Conservation (phyloP, 495 filamentous ascomycete genomes). For the Usnea hakonensis region DNA sequence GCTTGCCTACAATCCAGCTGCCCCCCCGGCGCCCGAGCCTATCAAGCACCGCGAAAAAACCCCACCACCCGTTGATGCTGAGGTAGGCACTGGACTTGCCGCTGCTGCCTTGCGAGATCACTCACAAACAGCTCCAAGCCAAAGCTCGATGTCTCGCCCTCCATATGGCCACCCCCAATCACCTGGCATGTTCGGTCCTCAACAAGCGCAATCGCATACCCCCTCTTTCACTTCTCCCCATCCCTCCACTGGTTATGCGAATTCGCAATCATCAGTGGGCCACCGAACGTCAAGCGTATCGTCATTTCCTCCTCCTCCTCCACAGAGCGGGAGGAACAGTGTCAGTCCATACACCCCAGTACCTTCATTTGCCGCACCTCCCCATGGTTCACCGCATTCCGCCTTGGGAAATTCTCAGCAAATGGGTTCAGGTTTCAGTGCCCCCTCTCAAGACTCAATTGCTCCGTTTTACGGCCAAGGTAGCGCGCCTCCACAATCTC, state of each 20-base stretch:
- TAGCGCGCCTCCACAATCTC: slow-evolving; percentile 20
- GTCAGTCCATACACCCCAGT: slow-evolving; percentile 19
- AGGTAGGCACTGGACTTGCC: slow-evolving; percentile 59
- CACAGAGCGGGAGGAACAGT: slow-evolving; percentile 16
- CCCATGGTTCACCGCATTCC: slow-evolving; percentile 32
- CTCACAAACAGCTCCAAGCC: slow-evolving; percentile 26
- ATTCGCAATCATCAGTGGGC: slow-evolving; percentile 22
- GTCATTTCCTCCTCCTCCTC: slow-evolving; percentile 33
- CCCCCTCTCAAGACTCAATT: slow-evolving; percentile 39
- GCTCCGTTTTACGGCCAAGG: slow-evolving; percentile 35
- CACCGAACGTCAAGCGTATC: slow-evolving; percentile 24
- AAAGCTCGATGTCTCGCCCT: slow-evolving; percentile 24
- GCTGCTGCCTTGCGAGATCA: slow-evolving; percentile 62
- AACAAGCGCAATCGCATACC: slow-evolving; percentile 26
- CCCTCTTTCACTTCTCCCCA: slow-evolving; percentile 32
- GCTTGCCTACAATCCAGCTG: slow-evolving; percentile 83
- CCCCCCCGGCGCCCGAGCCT: slow-evolving; percentile 75
- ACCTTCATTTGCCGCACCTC: slow-evolving; percentile 36
- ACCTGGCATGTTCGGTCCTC: slow-evolving; percentile 28
- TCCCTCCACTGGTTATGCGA: slow-evolving; percentile 31
- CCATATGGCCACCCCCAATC: slow-evolving; percentile 22
- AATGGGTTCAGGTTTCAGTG: slow-evolving; percentile 9
- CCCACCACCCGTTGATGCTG: slow-evolving; percentile 69
- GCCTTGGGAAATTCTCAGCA: slow-evolving; percentile 12
- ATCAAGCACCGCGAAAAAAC: slow-evolving; percentile 85